A percentile compares a stretch with the other conserved stretches of the same genome.
These are phyloP conservation scores for Guyanaporus albipodus DNA, from an alignment of 768 basidiomycete species.

Conservation along the genomic window DNA sequence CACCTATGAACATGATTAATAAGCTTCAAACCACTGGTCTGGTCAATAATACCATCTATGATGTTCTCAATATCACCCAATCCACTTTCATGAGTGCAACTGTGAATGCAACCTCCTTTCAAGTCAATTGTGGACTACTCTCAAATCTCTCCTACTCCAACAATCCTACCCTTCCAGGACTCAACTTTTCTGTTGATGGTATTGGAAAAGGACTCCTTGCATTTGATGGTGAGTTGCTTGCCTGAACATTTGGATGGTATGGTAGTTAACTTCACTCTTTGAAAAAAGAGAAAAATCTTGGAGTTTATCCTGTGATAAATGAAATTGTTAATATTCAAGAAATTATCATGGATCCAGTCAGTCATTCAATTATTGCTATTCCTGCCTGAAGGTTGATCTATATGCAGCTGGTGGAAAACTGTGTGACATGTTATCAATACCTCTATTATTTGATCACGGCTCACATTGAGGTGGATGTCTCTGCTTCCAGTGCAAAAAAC, in stretches of 20 bases:
- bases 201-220: neutral
- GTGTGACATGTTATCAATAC: neutral
- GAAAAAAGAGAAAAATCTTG: no score
- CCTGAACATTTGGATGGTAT: neutral
- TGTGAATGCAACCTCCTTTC: slow-evolving; percentile 13
- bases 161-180: neutral
- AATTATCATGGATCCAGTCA: neutral
- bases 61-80: neutral
- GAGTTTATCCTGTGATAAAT: neutral
- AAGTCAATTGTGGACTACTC: slow-evolving; percentile 7
- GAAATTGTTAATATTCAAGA: no score
- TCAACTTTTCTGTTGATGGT: neutral
- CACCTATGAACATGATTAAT: neutral
- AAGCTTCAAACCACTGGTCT: slow-evolving; percentile 6
- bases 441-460: slow-evolving; percentile 13
- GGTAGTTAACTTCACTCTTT: neutral
- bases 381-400: neutral
- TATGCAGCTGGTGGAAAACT: neutral
- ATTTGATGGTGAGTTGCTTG: neutral
- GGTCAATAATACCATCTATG: slow-evolving; percentile 13
- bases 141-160: slow-evolving; percentile 5
- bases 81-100: neutral
- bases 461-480: slow-evolving; percentile 1
- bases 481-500: neutral
- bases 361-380: neutral